Conservation (phyloP, 1,139 yeast genomes). For the Magnusiomyces sp. region DNA sequence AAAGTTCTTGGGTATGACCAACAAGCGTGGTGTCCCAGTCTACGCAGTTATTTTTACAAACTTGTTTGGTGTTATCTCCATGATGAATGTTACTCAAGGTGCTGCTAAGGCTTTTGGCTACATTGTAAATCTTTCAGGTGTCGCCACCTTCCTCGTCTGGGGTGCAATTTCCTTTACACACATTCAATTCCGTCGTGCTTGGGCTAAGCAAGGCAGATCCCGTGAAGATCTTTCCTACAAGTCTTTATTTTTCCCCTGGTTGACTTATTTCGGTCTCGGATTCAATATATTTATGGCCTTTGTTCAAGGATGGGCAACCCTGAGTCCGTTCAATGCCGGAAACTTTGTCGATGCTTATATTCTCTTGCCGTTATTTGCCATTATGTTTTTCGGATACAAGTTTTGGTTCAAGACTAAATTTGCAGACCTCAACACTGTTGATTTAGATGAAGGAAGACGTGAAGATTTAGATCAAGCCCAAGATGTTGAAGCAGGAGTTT, state of each 20-base stretch:
- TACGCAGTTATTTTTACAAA: slow-evolving; percentile 40
- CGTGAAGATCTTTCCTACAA: slow-evolving; percentile 45
- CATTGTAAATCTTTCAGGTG: slow-evolving; percentile 70
- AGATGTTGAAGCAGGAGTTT: neutral
- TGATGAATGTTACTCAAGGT: slow-evolving; percentile 53
- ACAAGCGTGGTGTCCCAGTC: slow-evolving; percentile 54
- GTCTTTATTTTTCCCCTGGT: slow-evolving; percentile 46
- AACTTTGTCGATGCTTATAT: slow-evolving; percentile 60
- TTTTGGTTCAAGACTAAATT: slow-evolving; percentile 38
- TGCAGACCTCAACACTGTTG: slow-evolving; percentile 37
- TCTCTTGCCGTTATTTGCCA: slow-evolving; percentile 47
- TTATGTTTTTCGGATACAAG: slow-evolving; percentile 37
- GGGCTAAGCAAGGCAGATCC: slow-evolving; percentile 41
- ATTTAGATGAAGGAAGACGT: slow-evolving; percentile 37
- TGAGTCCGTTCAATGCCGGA: slow-evolving; percentile 51
- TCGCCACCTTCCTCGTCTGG: slow-evolving; percentile 48
- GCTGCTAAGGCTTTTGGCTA: slow-evolving; percentile 75
- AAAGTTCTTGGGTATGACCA: slow-evolving; percentile 43
- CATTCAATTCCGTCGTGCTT: slow-evolving; percentile 44
- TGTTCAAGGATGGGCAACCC: slow-evolving; percentile 61
- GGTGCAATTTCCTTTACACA: slow-evolving; percentile 42
- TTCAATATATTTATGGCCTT: slow-evolving; percentile 47
- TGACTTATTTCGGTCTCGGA: slow-evolving; percentile 43
- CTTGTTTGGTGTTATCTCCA: slow-evolving; percentile 43
- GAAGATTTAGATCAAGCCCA: slow-evolving; percentile 22